A percentile compares a stretch with the other conserved stretches of the same genome.
Conservation (phyloP, 305 asterid species). For the Fraxinus paxiana region DNA sequence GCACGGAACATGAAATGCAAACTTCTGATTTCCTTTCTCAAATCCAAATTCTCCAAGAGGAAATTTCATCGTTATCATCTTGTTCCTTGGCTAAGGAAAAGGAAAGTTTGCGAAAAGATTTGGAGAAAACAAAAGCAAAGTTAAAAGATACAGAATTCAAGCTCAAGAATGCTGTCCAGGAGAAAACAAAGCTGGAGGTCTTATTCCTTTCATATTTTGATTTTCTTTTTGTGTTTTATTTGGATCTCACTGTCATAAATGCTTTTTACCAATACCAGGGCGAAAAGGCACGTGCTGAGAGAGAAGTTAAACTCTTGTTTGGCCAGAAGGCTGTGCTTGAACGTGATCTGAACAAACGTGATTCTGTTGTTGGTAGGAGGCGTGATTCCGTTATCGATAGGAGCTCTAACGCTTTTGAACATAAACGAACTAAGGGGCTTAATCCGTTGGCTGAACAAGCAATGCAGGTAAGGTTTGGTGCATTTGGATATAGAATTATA, state of each 20-base stretch:
- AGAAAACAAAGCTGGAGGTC: conserved; percentile 96
- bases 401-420: conserved; percentile 60
- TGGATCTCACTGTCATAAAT: conserved; percentile 11
- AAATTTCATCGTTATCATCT: conserved; percentile 58
- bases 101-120: conserved; percentile 76
- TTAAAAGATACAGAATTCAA: conserved; percentile 79
- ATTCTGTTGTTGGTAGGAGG: conserved; percentile 57
- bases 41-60: conserved; percentile 59
- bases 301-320: conserved; percentile 68
- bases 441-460: conserved; percentile 46
- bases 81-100: conserved; percentile 77
- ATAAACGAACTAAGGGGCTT: conserved; percentile 51
- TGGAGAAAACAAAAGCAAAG: conserved; percentile 79
- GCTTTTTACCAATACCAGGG: conserved; percentile 47
- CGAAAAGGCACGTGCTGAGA: conserved; percentile 78
- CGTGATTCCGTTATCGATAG: conserved; percentile 57
- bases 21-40: conserved; percentile 47
- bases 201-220: conserved; percentile 11
- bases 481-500: background rate
- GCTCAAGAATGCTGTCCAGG: conserved; percentile 80
- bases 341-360: conserved; percentile 81
- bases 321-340: conserved; percentile 76
- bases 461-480: conserved; percentile 37
- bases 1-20: conserved; percentile 54
- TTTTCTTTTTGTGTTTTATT: conserved; percentile 22